Evolutionary conservation across 352 stramenopile species (phyloP), one percentile per base, ranked within the genome.

Genomic region (Peronospora tabacina): DNA sequence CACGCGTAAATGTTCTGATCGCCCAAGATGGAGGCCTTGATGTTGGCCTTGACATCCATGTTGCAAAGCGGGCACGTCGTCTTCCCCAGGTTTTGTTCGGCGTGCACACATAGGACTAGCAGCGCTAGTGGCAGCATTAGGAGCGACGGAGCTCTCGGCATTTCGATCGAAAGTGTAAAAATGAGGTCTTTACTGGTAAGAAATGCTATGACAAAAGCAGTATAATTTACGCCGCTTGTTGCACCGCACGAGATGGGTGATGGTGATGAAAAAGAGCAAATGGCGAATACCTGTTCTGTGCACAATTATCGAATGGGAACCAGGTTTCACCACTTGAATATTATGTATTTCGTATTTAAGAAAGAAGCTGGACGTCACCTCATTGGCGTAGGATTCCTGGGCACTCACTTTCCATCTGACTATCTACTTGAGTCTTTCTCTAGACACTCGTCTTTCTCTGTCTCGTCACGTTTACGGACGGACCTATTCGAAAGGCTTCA

Each of bases 1-100:
- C 81, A 92, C 16, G 81, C 78, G 65, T 85, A 92, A 16, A 92
- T 54, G 48, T 64, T 63, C 62, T 92, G 81, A 54, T 80, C 71
- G 47, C 80, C 78, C 24, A 82, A 55, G 26, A 92, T 78, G 35
- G 70, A 62, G 52, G 74, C 74, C 44, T 87, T 84, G 50, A 85
- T 81, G 40, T 66, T 29, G 40, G 37, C 33, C 42, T 75, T 77
- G 6, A 78, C 63, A 54, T 82, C 71, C 68, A 80, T 79, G 44
- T 76, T 75, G 39, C 68, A 82, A 2, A 82, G 49, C 39, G 71
- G 71, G 17, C 71, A 82, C 34, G 64, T 70, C 5, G 66, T 75
- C 55, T 82, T 82, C 26, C 54, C 58, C 40, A 83, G 64, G 52
- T 83, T 80, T 59, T 83, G 72, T 12, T 38, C 61, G 9, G 72